phyloP scores from a whole-genome alignment of 2,329 filamentous ascomycete genomes.

The Grosmannia serpens region DNA sequence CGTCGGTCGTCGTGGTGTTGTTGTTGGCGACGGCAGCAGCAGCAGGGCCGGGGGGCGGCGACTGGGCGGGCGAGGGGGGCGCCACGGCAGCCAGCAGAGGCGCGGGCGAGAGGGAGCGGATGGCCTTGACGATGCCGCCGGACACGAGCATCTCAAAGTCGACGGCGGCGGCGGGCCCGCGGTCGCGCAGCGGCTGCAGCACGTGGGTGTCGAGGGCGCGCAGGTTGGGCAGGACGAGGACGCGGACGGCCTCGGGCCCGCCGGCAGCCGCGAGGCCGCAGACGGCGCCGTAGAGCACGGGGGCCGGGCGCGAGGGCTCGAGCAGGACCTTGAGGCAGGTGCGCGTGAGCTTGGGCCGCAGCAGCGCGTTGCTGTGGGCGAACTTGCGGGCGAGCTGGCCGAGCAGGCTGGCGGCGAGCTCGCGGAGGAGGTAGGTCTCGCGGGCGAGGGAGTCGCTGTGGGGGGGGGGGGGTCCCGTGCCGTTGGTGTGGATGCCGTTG shows the following conservation, averaged over 20 bases:
- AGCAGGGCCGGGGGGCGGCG: not conserved
- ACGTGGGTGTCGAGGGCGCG: constrained; percentile 42
- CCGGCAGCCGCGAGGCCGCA: constrained; percentile 69
- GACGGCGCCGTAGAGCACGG: constrained; percentile 82
- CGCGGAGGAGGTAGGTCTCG: constrained; percentile 69
- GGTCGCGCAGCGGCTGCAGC: constrained; percentile 41
- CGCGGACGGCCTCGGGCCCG: constrained; percentile 46
- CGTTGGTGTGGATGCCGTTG: constrained; percentile 22
- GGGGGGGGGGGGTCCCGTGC: constrained; percentile 22
- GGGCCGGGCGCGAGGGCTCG: constrained; percentile 70
- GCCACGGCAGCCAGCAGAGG: constrained; percentile 9
- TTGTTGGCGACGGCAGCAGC: not conserved
- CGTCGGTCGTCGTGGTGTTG: constrained; percentile 14
- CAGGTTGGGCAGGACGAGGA: constrained; percentile 44
- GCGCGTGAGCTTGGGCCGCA: constrained; percentile 81
- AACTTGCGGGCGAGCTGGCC: constrained; percentile 72
- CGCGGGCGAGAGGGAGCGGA: constrained; percentile 29
- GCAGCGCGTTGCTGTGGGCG: constrained; percentile 64
- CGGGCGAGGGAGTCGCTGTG: constrained; percentile 22
- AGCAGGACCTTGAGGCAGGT: constrained; percentile 88
- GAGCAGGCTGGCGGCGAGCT: constrained; percentile 73
- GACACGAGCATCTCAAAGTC: constrained; percentile 44
- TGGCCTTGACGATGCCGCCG: constrained; percentile 41
- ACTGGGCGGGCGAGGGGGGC: constrained; percentile 7
- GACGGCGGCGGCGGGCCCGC: constrained; percentile 26